Evolutionary conservation across 306 rosid genomes (phyloP), one percentile per base, ranked within the genome.

Genomic region (Cucurbita ficifolia): DNA sequence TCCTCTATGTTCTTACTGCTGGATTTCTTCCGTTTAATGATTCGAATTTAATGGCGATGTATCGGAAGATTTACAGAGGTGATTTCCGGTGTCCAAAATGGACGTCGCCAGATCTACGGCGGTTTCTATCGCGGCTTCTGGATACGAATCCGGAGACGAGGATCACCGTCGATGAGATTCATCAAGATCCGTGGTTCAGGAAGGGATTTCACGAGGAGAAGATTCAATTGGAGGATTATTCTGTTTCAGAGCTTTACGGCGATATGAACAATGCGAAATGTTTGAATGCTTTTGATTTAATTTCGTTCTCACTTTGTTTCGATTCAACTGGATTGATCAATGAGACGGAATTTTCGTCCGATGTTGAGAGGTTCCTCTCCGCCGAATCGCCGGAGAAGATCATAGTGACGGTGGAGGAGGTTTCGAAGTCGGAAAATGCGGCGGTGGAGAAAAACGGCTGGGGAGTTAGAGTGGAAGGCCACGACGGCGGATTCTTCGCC

Each of bases 11-110:
- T 0, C 83, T 94, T 10, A 84, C 74, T 4, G 77, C 88, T 0
- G 92, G 92, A 0, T 90, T 80, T n/a, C 79, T 94, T 6, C 98
- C 97, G 2, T 94, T 94, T 71, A 87, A 83, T 83, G 96, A 89
- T 5, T 29, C 79, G 1, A 84, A 86, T 38, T 43, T 87, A 2
- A 84, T 84, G 55, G 75, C 73, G 10, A 68, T 90, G 87, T 89
- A 87, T 35, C 72, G 89, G 11, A 94, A 86, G 52, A 94, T 94
- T 50, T 85, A 82, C 85, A 84, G 88, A 7, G 98, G 97, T 10
- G 91, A 85, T 39, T 89, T 83, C 39, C 86, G 92, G 16, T 84
- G 64, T 35, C 96, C 98, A 0, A 77, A 75, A 48, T 87, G 92
- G 95, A 79, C 80, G 10, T 79, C 90, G 0, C 81, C 78, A 9